These are phyloP conservation scores for Hibiscus mutabilis DNA, from an alignment of 345 rosid genomes.

Conservation along the genomic window DNA sequence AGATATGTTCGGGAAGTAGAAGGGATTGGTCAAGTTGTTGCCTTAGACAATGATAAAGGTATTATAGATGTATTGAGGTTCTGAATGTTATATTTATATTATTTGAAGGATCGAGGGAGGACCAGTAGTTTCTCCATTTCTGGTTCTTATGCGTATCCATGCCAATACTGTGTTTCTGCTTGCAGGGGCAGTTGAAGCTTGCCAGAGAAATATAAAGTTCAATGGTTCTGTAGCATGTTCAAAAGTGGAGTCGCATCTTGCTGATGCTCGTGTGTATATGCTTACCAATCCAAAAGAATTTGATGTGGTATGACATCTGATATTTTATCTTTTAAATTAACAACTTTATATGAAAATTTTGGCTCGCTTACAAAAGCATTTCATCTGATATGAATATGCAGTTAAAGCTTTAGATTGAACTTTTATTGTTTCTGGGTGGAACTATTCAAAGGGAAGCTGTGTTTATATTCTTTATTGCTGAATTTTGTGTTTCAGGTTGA, in stretches of 20 bases:
- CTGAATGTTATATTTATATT: not conserved
- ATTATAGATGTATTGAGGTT: not conserved
- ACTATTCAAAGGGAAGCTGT: not conserved
- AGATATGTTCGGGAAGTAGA: conserved; percentile 94
- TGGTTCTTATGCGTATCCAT: not conserved
- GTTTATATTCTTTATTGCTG: conserved; percentile 8
- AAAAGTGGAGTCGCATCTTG: conserved; percentile 87
- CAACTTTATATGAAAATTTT: not conserved
- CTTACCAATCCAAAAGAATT: conserved; percentile 91
- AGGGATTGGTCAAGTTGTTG: conserved; percentile 89
- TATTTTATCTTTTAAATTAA: not conserved
- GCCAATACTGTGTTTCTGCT: not conserved
- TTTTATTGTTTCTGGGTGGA: not conserved
- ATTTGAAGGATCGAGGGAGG: not conserved
- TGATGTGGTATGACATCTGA: conserved; percentile 63
- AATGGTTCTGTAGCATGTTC: conserved; percentile 80
- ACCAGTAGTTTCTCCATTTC: not conserved
- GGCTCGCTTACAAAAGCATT: not conserved
- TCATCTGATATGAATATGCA: not conserved
- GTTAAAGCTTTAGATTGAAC: not conserved
- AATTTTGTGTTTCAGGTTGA: conserved; percentile 63
- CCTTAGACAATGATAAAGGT: conserved; percentile 96
- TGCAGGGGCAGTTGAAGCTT: conserved; percentile 86
- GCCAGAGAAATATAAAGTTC: conserved; percentile 85
- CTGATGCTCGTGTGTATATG: conserved; percentile 96